Conservation (phyloP, 441 rosid species). For the Populus hybrid region DNA sequence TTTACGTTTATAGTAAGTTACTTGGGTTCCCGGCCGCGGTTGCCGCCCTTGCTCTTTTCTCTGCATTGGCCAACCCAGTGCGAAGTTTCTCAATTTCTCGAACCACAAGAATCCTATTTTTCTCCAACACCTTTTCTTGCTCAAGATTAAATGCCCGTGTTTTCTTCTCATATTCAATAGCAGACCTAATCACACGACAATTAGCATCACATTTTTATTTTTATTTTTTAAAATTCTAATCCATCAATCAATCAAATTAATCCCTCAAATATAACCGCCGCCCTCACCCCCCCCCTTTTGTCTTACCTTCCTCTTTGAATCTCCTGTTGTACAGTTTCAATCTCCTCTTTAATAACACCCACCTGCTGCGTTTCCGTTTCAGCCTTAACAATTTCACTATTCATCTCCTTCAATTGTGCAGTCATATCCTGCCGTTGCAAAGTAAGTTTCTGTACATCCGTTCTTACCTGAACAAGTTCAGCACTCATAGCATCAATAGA, state of each 20-base stretch:
- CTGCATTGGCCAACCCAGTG: constrained; percentile 41
- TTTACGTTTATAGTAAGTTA: constrained; percentile 13
- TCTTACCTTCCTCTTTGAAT: constrained; percentile 75
- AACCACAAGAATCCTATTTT: constrained; percentile 42
- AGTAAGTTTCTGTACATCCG: constrained; percentile 43
- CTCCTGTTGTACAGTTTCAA: constrained; percentile 45
- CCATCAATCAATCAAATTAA: background rate
- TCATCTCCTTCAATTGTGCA: constrained; percentile 39
- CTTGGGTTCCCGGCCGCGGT: constrained; percentile 47
- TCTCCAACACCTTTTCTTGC: constrained; percentile 62
- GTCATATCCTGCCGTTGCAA: constrained; percentile 40
- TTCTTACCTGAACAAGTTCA: constrained; percentile 57
- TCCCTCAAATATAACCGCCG: background rate
- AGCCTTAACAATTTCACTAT: constrained; percentile 44
- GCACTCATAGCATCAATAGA: constrained; percentile 39
- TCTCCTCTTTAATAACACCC: constrained; percentile 39
- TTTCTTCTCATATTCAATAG: constrained; percentile 75
- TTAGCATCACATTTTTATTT: background rate
- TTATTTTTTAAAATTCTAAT: background rate
- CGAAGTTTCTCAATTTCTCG: constrained; percentile 54
- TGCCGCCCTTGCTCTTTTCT: constrained; percentile 45
- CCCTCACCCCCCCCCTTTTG: background rate
- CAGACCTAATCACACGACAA: constrained; percentile 44
- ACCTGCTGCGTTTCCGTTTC: constrained; percentile 44
- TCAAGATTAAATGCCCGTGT: constrained; percentile 55